Evolutionary conservation across 73 alveolate species (phyloP).

Genomic region (Breviolum minutum): DNA sequence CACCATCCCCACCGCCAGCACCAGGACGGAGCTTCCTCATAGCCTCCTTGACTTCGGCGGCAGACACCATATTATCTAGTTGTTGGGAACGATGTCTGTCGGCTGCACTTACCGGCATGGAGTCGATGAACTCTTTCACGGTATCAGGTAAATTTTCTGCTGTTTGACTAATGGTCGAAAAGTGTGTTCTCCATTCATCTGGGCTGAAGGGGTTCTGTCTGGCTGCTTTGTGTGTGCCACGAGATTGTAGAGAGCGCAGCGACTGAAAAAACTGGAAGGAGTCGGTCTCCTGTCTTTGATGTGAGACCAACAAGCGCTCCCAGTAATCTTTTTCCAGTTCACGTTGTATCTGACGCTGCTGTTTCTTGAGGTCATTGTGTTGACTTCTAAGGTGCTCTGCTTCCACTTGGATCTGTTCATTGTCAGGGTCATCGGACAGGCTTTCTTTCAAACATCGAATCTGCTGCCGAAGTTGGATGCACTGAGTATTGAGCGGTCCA

Average conservation of each 20-base stretch:
- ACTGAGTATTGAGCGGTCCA: background rate
- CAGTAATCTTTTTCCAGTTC: constrained; percentile 15
- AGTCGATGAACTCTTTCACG: background rate
- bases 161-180: background rate
- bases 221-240: constrained; percentile 10
- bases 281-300: constrained; percentile 36
- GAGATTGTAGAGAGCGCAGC: background rate
- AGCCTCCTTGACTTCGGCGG: background rate
- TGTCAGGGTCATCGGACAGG: background rate
- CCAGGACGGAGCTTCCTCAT: constrained; percentile 3
- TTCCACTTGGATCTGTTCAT: background rate
- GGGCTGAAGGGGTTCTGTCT: constrained; percentile 32
- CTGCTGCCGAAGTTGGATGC: background rate
- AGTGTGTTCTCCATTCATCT: constrained; percentile 11
- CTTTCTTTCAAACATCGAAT: background rate
- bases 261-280: constrained; percentile 26
- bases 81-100: background rate
- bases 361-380: background rate
- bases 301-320: constrained; percentile 24
- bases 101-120: constrained; percentile 8
- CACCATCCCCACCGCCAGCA: constrained; percentile 70
- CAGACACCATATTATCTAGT: background rate
- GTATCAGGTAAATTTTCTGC: background rate
- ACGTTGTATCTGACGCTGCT: background rate
- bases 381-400: background rate